Evolutionary conservation across 164 flowering plant genomes (phyloP).

Genomic region (Aristolochia contorta): DNA sequence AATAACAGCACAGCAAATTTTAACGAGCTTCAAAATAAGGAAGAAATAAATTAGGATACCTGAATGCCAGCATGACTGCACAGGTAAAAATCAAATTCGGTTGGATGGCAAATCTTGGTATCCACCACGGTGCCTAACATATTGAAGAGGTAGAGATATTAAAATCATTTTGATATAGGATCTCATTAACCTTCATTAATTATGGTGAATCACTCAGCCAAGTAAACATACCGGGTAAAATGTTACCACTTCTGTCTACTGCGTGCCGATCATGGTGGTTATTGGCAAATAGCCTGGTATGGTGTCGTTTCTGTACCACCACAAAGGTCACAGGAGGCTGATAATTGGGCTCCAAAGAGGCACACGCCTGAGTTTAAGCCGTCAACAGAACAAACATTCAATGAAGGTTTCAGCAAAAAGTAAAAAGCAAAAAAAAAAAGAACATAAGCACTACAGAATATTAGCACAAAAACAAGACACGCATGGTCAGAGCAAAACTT

Average conservation of each 20-base stretch:
- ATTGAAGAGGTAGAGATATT: neutral
- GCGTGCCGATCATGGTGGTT: conserved; percentile 25
- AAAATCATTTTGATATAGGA: neutral
- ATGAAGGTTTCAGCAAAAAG: too few relatives aligned
- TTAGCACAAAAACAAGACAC: too few relatives aligned
- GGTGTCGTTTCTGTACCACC: conserved; percentile 62
- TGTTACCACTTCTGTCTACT: conserved; percentile 54
- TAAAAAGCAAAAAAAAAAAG: neutral
- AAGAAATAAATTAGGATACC: conserved; percentile 19
- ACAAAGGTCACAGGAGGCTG: conserved; percentile 60
- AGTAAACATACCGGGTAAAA: conserved; percentile 33
- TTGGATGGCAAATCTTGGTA: conserved; percentile 80
- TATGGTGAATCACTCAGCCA: neutral
- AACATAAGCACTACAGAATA: too few relatives aligned
- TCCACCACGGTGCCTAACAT: conserved; percentile 80
- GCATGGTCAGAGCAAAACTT: too few relatives aligned
- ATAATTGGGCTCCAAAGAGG: conserved; percentile 43
- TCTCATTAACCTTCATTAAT: neutral
- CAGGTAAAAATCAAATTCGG: conserved; percentile 61
- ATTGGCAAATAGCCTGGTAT: conserved; percentile 46
- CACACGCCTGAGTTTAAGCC: conserved; percentile 37
- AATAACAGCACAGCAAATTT: neutral
- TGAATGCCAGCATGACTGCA: conserved; percentile 83
- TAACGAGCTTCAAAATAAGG: neutral
- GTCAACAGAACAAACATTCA: neutral